Conservation (phyloP, 257 asterid genomes). For the Scutellaria baicalensis region DNA sequence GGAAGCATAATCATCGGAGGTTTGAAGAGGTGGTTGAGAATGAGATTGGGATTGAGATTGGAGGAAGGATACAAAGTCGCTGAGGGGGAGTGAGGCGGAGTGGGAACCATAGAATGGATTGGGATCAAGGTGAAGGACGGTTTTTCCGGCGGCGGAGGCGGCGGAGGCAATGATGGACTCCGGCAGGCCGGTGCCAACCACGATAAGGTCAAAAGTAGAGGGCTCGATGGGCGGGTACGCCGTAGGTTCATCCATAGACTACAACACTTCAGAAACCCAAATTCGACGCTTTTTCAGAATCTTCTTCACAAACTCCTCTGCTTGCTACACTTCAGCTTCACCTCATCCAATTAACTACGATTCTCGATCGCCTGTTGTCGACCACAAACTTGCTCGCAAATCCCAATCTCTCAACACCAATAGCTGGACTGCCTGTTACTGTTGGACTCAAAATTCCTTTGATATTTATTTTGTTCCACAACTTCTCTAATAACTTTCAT, state of each 20-base stretch:
- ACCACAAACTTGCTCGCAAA: no score
- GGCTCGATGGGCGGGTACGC: conserved; percentile 69
- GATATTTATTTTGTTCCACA: no score
- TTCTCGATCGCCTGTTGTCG: no score
- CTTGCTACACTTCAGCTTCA: no score
- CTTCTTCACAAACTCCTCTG: no score
- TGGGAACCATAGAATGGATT: conserved; percentile 69
- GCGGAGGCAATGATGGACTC: conserved; percentile 80
- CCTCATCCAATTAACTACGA: no score
- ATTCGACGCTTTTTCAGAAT: no score
- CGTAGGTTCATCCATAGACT: conserved; percentile 59
- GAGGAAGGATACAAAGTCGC: conserved; percentile 47
- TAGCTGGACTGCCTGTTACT: no score
- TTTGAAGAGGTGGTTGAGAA: conserved; percentile 23
- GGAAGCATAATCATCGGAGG: conserved; percentile 13
- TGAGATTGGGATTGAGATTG: conserved; percentile 31
- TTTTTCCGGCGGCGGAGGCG: conserved; percentile 64
- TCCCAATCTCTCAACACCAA: no score
- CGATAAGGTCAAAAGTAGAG: conserved; percentile 69
- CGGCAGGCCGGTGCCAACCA: conserved; percentile 80
- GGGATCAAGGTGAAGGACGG: conserved; percentile 83
- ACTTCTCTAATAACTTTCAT: no score
- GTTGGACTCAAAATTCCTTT: no score
- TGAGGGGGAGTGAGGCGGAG: conserved; percentile 62
- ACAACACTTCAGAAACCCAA: no score